A percentile compares a stretch with the other conserved stretches of the same genome.
phyloP scores from a whole-genome alignment of 768 basidiomycete genomes.

The Boletellus ananas region DNA sequence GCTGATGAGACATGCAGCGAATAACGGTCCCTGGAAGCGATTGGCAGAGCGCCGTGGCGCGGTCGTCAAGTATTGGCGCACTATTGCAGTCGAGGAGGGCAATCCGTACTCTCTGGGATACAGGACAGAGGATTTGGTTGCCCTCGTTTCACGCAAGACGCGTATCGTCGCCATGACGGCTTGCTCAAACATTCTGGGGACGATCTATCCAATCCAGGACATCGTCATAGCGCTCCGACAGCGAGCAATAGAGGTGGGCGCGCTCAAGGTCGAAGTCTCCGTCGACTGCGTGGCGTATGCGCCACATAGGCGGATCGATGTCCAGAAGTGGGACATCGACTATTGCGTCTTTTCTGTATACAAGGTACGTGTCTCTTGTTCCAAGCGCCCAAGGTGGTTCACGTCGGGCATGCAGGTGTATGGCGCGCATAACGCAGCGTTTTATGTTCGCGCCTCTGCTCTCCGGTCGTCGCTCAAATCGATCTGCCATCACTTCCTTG shows the following conservation, averaged over 20 bases:
- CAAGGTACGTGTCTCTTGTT: conserved; percentile 42
- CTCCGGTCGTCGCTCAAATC: conserved; percentile 52
- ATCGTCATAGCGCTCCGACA: conserved; percentile 49
- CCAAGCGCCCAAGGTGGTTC: neutral
- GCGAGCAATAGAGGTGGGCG: conserved; percentile 49
- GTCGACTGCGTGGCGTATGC: conserved; percentile 81
- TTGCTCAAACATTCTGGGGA: conserved; percentile 74
- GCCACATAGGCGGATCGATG: conserved; percentile 68
- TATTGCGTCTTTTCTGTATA: conserved; percentile 70
- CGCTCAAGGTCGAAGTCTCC: conserved; percentile 58
- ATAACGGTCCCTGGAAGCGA: conserved; percentile 73
- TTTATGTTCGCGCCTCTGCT: conserved; percentile 53
- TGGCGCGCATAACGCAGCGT: conserved; percentile 64
- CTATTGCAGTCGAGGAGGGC: conserved; percentile 41
- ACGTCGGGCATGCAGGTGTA: conserved; percentile 49
- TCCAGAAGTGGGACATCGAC: conserved; percentile 74
- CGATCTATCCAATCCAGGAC: conserved; percentile 57
- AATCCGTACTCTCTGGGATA: conserved; percentile 68
- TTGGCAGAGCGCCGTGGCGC: conserved; percentile 57
- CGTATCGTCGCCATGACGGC: conserved; percentile 71
- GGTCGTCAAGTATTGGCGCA: conserved; percentile 56
- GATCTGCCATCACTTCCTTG: conserved; percentile 69
- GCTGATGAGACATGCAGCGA: conserved; percentile 42
- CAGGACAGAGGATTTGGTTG: conserved; percentile 52
- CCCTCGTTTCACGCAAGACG: conserved; percentile 61